phyloP scores from a whole-genome alignment of 306 rosid genomes.

The Medicago arabica region DNA sequence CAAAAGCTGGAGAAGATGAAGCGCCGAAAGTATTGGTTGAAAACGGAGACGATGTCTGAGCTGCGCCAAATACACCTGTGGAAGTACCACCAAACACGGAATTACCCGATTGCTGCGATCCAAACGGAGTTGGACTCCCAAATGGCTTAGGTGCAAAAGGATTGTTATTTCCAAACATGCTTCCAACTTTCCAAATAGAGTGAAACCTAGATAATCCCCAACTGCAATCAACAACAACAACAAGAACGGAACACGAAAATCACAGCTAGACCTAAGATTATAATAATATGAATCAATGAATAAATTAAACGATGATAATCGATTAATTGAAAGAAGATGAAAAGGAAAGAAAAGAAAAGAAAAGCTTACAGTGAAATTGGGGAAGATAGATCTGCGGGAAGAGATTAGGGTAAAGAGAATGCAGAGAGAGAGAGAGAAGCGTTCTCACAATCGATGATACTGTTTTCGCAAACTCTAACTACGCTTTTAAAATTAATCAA shows the following conservation, averaged over 20 bases:
- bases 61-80: constrained; percentile 86
- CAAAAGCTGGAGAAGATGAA: neutral
- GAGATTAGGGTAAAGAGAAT: constrained; percentile 19
- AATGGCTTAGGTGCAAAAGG: constrained; percentile 91
- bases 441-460: neutral
- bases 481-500: neutral
- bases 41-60: constrained; percentile 46
- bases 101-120: constrained; percentile 63
- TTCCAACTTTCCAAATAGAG: constrained; percentile 34
- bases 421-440: constrained; percentile 13
- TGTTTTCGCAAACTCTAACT: neutral
- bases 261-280: neutral
- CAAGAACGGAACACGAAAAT: neutral
- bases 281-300: neutral
- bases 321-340: neutral
- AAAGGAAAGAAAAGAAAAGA: neutral
- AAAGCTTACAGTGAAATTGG: constrained; percentile 1
- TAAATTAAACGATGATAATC: neutral
- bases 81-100: constrained; percentile 89
- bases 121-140: constrained; percentile 81
- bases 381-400: neutral
- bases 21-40: neutral
- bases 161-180: constrained; percentile 75
- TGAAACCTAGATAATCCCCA: constrained; percentile 22
- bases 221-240: constrained; percentile 32